phyloP scores from a whole-genome alignment of 345 rosid genomes.

The Brassica rapa region DNA sequence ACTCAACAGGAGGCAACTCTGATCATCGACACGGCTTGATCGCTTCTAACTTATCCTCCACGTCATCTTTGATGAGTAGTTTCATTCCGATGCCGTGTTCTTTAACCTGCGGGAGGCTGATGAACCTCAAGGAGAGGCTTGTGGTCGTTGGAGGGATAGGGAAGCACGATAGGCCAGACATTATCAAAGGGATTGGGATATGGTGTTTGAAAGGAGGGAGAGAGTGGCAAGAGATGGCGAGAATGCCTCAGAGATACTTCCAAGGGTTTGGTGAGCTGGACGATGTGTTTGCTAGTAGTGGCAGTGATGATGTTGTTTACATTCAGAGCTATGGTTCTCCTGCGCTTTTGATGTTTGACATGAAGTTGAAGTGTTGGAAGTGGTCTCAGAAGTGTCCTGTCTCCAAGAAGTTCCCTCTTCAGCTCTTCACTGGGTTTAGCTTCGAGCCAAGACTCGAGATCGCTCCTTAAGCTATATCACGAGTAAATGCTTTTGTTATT shows the following conservation, averaged over 20 bases:
- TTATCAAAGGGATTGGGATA: constrained; percentile 94
- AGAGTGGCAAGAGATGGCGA: constrained; percentile 72
- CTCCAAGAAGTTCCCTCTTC: constrained; percentile 86
- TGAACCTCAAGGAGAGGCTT: constrained; percentile 82
- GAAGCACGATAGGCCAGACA: constrained; percentile 75
- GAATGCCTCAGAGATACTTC: constrained; percentile 86
- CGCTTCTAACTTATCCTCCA: constrained; percentile 48
- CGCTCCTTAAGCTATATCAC: constrained; percentile 46
- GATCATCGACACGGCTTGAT: constrained; percentile 83
- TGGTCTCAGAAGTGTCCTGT: constrained; percentile 94
- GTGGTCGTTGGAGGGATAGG: constrained; percentile 97
- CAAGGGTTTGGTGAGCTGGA: constrained; percentile 96
- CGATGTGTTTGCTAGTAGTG: constrained; percentile 94
- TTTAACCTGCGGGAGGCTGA: constrained; percentile 88
- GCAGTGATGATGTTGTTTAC: constrained; percentile 70
- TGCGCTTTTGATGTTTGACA: constrained; percentile 65
- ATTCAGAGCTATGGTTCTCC: constrained; percentile 95
- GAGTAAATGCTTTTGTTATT: neutral
- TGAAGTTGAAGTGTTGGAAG: constrained; percentile 72
- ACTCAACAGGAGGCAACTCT: constrained; percentile 57
- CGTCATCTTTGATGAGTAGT: constrained; percentile 35
- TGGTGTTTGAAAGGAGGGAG: constrained; percentile 65
- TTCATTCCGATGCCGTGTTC: constrained; percentile 68
- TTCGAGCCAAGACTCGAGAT: constrained; percentile 92
- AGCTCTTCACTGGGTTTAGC: constrained; percentile 90